Evolutionary conservation across 148 eudicot genomes (phyloP), one percentile per base, ranked within the genome.

Genomic region (Chenopodium suecicum): DNA sequence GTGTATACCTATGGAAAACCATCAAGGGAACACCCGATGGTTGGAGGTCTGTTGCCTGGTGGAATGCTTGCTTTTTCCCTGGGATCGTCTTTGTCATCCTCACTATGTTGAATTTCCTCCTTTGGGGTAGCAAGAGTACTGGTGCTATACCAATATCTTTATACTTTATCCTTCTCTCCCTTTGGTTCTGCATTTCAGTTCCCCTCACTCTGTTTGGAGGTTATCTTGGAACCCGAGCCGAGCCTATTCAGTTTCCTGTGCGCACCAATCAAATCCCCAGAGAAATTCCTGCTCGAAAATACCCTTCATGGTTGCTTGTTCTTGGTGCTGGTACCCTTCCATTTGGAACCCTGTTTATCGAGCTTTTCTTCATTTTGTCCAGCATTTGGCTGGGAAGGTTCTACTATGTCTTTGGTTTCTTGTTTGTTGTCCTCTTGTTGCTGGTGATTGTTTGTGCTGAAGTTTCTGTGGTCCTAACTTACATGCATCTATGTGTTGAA

Each of bases 261-360:
- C 79, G 91, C 47, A 90, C 90, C 14, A 90, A 91, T 65, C 94
- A 90, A 60, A 88, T 91, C 29, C 87, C 92, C 1, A 84, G 91
- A 72, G 90, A 91, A 70, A 91, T 91, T 62, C 92, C 92, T 47
- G 84, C 89, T 5, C 82, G 87, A 9, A 91, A 89, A 66, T 91
- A 87, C 69, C 91, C 92, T 4, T 90, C 92, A 11, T 91, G 94
- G 94, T 74, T 90, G 64, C 88, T 89, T 7, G 89, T 90, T 82
- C 88, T 91, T 50, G 94, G 91, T 58, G 92, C 94, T 22, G 94
- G 94, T 23, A 90, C 90, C 58, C 91, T 91, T 74, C 94, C 92
- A 10, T 91, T 90, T 78, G 92, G 92, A 47, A 91, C 91, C 80
- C 87, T 91, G 34, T 87, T 89, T 37, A 91, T 89, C 54, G 94